A percentile compares a stretch with the other conserved stretches of the same genome.
Conservation (phyloP, 768 basidiomycete species). For the Russula lepida region DNA sequence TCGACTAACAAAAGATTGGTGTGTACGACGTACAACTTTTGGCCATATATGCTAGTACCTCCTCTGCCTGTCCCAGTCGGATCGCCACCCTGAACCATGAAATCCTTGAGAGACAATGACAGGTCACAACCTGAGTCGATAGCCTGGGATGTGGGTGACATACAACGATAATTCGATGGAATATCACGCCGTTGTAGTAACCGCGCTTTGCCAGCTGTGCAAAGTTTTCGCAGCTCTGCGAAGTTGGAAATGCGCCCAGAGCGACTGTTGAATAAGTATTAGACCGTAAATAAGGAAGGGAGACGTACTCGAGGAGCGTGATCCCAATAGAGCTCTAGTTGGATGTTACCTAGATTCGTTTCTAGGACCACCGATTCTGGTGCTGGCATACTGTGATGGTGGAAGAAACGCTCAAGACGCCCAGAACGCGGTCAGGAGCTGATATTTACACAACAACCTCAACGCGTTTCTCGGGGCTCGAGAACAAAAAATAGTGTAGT, state of each 20-base stretch:
- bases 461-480: not conserved
- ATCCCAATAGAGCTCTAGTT: constrained; percentile 87
- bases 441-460: not conserved
- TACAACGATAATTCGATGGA: constrained; percentile 88
- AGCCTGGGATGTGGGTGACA: constrained; percentile 23
- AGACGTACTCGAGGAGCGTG: constrained; percentile 66
- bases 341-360: constrained; percentile 79
- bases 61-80: constrained; percentile 94
- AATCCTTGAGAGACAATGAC: constrained; percentile 50
- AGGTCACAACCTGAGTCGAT: not conserved
- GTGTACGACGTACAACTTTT: constrained; percentile 58
- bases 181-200: constrained; percentile 85
- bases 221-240: constrained; percentile 92
- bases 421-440: not conserved
- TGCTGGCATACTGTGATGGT: constrained; percentile 10
- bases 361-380: constrained; percentile 62
- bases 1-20: not conserved
- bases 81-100: constrained; percentile 96
- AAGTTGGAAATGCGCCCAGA: not conserved
- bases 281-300: not conserved
- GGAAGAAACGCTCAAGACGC: too few species aligned
- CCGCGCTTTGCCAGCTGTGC: constrained; percentile 82
- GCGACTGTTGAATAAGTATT: constrained; percentile 7
- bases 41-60: constrained; percentile 82
- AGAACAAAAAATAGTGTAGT: too few species aligned